Percentiles rank a stretch among this genome's conserved stretches.
Evolutionary conservation across 1,284 basidiomycete genomes (phyloP).

Genomic region (Cryptococcus sp.): DNA sequence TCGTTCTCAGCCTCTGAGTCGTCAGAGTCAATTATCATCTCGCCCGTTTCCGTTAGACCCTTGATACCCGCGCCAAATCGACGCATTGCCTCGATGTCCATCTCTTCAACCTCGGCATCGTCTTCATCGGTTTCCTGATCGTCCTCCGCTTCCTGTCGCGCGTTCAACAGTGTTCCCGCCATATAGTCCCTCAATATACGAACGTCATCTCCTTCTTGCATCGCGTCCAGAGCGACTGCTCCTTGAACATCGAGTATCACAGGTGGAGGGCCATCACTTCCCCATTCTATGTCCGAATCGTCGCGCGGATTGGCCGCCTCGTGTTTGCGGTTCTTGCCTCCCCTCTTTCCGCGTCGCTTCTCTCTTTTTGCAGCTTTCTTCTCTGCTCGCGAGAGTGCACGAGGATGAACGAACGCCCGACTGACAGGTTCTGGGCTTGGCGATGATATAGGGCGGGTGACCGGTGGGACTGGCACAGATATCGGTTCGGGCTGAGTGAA

Average conservation of each 20-base stretch:
- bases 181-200: constrained; percentile 42
- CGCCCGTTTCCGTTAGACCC: constrained; percentile 16
- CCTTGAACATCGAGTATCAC: constrained; percentile 18
- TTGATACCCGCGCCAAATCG: constrained; percentile 31
- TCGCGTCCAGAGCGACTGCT: constrained; percentile 6
- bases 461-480: constrained; percentile 17
- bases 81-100: constrained; percentile 30
- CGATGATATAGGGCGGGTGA: background rate
- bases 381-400: constrained; percentile 15
- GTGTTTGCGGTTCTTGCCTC: constrained; percentile 16
- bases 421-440: constrained; percentile 1
- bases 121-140: constrained; percentile 9
- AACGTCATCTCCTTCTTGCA: constrained; percentile 33
- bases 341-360: constrained; percentile 29
- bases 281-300: constrained; percentile 55
- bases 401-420: constrained; percentile 28
- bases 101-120: constrained; percentile 26
- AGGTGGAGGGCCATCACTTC: constrained; percentile 47
- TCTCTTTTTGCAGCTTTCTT: constrained; percentile 37
- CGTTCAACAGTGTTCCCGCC: constrained; percentile 32
- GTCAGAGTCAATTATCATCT: no score
- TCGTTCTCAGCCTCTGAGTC: constrained; percentile 8
- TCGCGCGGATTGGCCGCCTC: constrained; percentile 21
- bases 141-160: constrained; percentile 14
- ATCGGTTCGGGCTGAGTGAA: constrained; percentile 36